phyloP scores from a whole-genome alignment of 2,329 filamentous ascomycete species.

The Colletotrichum sp. region DNA sequence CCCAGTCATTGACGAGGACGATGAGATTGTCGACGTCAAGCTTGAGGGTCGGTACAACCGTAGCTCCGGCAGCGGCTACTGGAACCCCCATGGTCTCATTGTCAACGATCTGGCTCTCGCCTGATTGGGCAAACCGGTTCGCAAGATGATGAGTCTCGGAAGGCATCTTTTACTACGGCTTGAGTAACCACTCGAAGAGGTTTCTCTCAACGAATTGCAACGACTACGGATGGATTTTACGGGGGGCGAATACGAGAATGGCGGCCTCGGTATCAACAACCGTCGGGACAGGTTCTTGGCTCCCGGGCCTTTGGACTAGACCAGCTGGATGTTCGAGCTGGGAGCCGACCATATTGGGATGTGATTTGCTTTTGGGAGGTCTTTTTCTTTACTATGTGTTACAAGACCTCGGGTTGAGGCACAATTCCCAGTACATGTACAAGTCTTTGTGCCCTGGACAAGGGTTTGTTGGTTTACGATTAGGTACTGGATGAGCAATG shows the following conservation, averaged over 20 bases:
- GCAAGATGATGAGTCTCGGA: background rate
- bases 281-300: background rate
- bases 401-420: background rate
- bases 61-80: background rate
- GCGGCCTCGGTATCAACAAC: background rate
- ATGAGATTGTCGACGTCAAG: background rate
- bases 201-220: background rate
- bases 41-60: background rate
- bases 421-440: background rate
- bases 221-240: background rate
- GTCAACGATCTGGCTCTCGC: background rate
- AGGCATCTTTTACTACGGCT: background rate
- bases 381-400: background rate
- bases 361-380: background rate
- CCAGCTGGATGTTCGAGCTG: background rate
- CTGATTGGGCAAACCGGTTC: fast-evolving
- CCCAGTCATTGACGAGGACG: background rate
- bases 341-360: background rate
- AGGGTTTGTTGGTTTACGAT: background rate
- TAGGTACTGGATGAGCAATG: background rate
- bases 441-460: background rate
- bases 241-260: background rate
- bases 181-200: background rate
- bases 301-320: background rate
- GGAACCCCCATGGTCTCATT: background rate